Evolutionary conservation across 2,329 filamentous ascomycete species (phyloP).

Genomic region (Tolypocladium endophyticum): DNA sequence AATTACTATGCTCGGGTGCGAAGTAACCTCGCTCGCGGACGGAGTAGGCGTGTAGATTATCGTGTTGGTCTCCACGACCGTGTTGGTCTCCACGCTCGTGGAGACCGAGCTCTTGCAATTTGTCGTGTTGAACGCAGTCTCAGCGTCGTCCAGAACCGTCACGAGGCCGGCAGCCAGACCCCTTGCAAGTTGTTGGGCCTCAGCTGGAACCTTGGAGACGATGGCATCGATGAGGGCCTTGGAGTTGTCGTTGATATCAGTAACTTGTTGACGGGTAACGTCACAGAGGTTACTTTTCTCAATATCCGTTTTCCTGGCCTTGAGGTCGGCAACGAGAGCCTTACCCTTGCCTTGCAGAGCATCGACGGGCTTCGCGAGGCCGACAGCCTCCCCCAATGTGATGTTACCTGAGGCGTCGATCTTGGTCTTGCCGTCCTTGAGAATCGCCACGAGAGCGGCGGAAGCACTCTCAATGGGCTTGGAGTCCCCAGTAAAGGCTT

Average conservation of each 20-base stretch:
- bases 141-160: conserved; percentile 9
- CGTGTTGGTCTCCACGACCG: too few species aligned
- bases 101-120: conserved; percentile 15
- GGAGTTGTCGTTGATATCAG: conserved; percentile 12
- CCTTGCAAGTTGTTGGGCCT: conserved; percentile 13
- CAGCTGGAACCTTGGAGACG: conserved; percentile 16
- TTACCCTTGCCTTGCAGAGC: conserved; percentile 13
- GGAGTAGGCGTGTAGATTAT: too few species aligned
- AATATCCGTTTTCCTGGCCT: conserved; percentile 14
- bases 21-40: too few species aligned
- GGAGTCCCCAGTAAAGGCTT: conserved; percentile 11
- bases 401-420: conserved; percentile 4
- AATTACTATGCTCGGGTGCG: too few species aligned
- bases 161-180: conserved; percentile 12
- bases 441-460: conserved; percentile 6
- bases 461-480: conserved; percentile 7
- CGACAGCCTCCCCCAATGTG: conserved; percentile 6
- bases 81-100: neutral
- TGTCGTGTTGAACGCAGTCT: conserved; percentile 12
- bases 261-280: conserved; percentile 12
- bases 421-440: conserved; percentile 9
- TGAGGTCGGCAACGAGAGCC: conserved; percentile 14
- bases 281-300: conserved; percentile 16
- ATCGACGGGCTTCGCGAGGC: conserved; percentile 6
- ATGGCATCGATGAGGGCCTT: conserved; percentile 16